Conservation (phyloP, 129 eudicot species). For the Pulicaria dysenterica region DNA sequence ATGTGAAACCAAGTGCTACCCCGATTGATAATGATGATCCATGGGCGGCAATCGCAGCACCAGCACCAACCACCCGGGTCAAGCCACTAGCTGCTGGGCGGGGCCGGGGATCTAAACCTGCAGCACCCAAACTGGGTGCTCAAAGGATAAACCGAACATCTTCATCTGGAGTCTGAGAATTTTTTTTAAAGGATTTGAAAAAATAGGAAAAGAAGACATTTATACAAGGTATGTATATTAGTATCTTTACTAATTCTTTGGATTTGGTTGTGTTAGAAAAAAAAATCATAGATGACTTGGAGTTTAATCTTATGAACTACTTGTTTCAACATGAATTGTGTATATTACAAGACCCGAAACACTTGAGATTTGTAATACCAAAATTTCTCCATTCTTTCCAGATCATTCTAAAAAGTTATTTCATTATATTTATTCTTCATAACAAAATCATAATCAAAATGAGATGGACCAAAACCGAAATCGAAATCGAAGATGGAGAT, state of each 20-base stretch:
- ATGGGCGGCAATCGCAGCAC: slow-evolving; percentile 96
- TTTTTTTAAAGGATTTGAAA: neutral
- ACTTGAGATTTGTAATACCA: too few species aligned
- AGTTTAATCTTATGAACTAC: too few species aligned
- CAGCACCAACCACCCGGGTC: slow-evolving; percentile 73
- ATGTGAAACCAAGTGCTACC: slow-evolving; percentile 32
- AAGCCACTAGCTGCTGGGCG: slow-evolving; percentile 67
- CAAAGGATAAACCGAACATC: slow-evolving; percentile 85
- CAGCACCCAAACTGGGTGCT: slow-evolving; percentile 75
- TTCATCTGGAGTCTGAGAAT: slow-evolving; percentile 46
- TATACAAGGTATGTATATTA: slow-evolving; percentile 26
- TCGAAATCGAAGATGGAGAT: too few species aligned
- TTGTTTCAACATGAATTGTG: too few species aligned
- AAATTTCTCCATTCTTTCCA: too few species aligned
- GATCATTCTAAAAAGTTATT: too few species aligned
- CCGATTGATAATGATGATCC: slow-evolving; percentile 59
- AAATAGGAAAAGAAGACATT: slow-evolving; percentile 6
- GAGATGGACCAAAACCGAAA: too few species aligned
- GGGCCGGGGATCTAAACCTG: slow-evolving; percentile 64
- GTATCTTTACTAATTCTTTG: slow-evolving; percentile 22
- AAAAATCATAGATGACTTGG: too few species aligned
- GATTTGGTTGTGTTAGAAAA: slow-evolving; percentile 11
- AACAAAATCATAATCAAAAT: too few species aligned
- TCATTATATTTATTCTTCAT: too few species aligned
- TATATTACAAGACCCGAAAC: too few species aligned